A percentile compares a stretch with the other conserved stretches of the same genome.
phyloP scores from a whole-genome alignment of 2,329 filamentous ascomycete species.

The Penicillium hesseltinei region DNA sequence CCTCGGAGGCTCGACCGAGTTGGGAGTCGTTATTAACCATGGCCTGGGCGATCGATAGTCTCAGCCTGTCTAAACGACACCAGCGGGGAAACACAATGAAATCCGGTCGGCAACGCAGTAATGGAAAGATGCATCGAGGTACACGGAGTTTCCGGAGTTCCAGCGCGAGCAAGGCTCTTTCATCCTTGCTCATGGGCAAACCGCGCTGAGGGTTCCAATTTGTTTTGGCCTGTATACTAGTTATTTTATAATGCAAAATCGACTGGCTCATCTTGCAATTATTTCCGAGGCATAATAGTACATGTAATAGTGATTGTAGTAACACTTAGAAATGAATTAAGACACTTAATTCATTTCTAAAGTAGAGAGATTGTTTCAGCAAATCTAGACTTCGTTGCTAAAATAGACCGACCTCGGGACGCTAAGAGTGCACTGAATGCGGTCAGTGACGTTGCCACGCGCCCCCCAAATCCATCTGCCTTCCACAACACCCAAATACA shows the following conservation, averaged over 20 bases:
- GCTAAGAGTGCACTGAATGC: slow-evolving; percentile 21
- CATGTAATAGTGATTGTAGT: too few species aligned
- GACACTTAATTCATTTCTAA: background rate
- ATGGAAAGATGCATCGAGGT: slow-evolving; percentile 36
- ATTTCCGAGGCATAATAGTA: background rate
- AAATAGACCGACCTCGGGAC: slow-evolving; percentile 1
- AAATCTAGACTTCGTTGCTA: background rate
- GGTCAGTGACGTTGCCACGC: slow-evolving; percentile 30
- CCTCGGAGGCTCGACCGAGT: slow-evolving; percentile 31
- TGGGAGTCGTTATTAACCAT: slow-evolving; percentile 50
- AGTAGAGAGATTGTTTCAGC: background rate
- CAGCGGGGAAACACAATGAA: slow-evolving; percentile 25
- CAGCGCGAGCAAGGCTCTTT: slow-evolving; percentile 27
- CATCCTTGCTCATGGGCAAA: slow-evolving; percentile 26
- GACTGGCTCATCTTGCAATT: slow-evolving; percentile 13
- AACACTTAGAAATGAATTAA: too few species aligned
- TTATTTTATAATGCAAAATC: slow-evolving; percentile 10
- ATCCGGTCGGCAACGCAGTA: slow-evolving; percentile 36
- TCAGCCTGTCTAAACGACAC: slow-evolving; percentile 38
- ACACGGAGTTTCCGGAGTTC: slow-evolving; percentile 45
- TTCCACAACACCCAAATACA: background rate
- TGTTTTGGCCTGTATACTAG: slow-evolving; percentile 25
- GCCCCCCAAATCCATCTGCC: slow-evolving; percentile 8
- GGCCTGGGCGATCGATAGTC: slow-evolving; percentile 46
- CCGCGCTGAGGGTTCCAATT: slow-evolving; percentile 21